Base-by-base conservation (phyloP, 306 rosid genomes). In the Gynostemma pentaphyllum region DNA sequence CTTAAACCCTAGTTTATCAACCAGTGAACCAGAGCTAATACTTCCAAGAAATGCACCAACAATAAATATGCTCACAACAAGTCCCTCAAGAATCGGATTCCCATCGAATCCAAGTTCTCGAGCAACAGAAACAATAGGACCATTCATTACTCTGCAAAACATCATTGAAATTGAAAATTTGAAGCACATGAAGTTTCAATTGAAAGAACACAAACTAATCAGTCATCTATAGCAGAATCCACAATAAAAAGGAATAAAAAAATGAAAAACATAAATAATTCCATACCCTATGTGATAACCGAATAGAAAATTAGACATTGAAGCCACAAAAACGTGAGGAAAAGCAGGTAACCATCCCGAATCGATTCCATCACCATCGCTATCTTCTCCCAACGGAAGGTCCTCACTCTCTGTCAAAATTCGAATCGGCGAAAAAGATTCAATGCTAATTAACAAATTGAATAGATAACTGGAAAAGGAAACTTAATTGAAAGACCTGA, bases 21-120 rank as follows among this genome's bases (percentile, higher is more conserved):
- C 85, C 67, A 90, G 78, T 15, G 84, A 78, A 49, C 94, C 95
- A 5, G 79, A 67, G 55, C 87, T 67, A 66, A 87, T 15, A 79
- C 97, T 90, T 71, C 97, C 97, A 65, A 87, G 56, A 78, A 90
- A 90, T 51, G 95, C 95, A 34, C 95, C 97, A 55, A 74, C 94
- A 64, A 87, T 87, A 77, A 87, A 87, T 34, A 90, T 90, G 70
- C 97, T 90, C 64, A 85, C 95, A 45, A 87, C 95, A 49, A 90
- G 88, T 32, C 97, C 95, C 81, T 90, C 94, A 47, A 85, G 66
- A 36, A 84, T 79, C 23, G 95, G 64, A 63, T 90, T 84, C 56
- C 97, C 95, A 49, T 79, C 85, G 74, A 87, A 90, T 67, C 94
- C 94, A 29, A 90, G 97, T 47, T 90, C 97, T 9, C 79, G 84